Percentiles rank a stretch among this genome's conserved stretches.
phyloP scores from a whole-genome alignment of 495 filamentous ascomycete species.

The Pyrenula massariospora region DNA sequence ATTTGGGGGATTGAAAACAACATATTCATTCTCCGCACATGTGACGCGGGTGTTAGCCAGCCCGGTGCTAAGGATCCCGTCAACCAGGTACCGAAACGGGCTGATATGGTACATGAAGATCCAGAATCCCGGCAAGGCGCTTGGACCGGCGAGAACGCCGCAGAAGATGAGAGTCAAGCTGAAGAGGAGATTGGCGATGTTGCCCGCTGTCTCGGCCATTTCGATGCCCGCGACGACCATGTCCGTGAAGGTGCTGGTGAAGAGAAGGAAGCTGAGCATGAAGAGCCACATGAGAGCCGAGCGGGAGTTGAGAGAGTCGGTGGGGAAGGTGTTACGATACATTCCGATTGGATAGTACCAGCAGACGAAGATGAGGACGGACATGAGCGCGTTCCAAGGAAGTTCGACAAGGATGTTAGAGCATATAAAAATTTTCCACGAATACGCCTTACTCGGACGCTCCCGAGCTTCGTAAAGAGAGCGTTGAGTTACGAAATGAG shows the following conservation, averaged over 20 bases:
- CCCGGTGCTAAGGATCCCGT: conserved; percentile 35
- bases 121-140: conserved; percentile 43
- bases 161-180: conserved; percentile 50
- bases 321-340: conserved; percentile 17
- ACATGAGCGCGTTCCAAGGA: conserved; percentile 53
- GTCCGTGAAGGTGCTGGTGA: conserved; percentile 58
- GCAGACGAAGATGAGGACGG: conserved; percentile 43
- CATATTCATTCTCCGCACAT: conserved; percentile 35
- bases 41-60: conserved; percentile 28
- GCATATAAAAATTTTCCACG: conserved; percentile 60
- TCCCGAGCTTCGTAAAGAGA: conserved; percentile 62
- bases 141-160: conserved; percentile 43
- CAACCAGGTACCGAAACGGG: conserved; percentile 46
- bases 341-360: conserved; percentile 49
- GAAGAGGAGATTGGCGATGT: conserved; percentile 48
- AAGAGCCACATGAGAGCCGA: conserved; percentile 40
- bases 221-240: conserved; percentile 36
- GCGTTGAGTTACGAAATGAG: conserved; percentile 54
- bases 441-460: conserved; percentile 56
- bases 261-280: conserved; percentile 52
- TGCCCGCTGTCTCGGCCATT: conserved; percentile 42
- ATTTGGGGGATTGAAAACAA: conserved; percentile 37
- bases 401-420: conserved; percentile 62
- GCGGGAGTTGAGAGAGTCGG: conserved; percentile 22
- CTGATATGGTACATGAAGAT: conserved; percentile 45